phyloP scores from a whole-genome alignment of 352 stramenopile genomes.

The Globisporangium perplexum region DNA sequence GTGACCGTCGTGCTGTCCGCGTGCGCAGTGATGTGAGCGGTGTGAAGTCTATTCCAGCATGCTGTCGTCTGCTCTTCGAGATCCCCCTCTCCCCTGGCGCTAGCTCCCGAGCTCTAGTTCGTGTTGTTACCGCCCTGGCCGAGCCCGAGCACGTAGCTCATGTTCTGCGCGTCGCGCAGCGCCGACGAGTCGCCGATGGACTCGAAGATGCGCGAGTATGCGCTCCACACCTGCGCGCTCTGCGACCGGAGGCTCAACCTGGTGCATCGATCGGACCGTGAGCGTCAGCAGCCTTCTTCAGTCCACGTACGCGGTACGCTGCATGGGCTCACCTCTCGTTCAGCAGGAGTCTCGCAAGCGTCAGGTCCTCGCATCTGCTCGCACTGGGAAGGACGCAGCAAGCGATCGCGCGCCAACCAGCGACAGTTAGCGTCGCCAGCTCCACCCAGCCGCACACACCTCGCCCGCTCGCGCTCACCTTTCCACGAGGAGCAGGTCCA shows the following conservation, averaged over 20 bases:
- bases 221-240: conserved; percentile 77
- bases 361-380: conserved; percentile 59
- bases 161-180: conserved; percentile 80
- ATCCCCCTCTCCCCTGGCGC: not conserved
- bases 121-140: conserved; percentile 74
- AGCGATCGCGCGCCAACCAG: not conserved
- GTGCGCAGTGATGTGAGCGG: conserved; percentile 8
- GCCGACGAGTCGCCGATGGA: conserved; percentile 61
- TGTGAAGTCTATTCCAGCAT: not conserved
- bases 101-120: conserved; percentile 27
- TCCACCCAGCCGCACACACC: not conserved
- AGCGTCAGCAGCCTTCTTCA: not conserved
- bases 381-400: conserved; percentile 28
- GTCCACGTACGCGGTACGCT: not conserved
- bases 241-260: conserved; percentile 69
- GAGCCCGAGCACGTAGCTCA: conserved; percentile 85
- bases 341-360: conserved; percentile 71
- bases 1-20: conserved; percentile 8
- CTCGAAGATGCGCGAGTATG: conserved; percentile 65
- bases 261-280: not conserved
- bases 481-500: conserved; percentile 74
- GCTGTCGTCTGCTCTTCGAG: not conserved
- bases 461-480: conserved; percentile 27
- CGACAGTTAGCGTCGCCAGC: not conserved
- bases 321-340: conserved; percentile 77